Percentiles rank a stretch among this genome's conserved stretches.
Conservation (phyloP, 352 stramenopile species). For the Globisporangium irregulare region DNA sequence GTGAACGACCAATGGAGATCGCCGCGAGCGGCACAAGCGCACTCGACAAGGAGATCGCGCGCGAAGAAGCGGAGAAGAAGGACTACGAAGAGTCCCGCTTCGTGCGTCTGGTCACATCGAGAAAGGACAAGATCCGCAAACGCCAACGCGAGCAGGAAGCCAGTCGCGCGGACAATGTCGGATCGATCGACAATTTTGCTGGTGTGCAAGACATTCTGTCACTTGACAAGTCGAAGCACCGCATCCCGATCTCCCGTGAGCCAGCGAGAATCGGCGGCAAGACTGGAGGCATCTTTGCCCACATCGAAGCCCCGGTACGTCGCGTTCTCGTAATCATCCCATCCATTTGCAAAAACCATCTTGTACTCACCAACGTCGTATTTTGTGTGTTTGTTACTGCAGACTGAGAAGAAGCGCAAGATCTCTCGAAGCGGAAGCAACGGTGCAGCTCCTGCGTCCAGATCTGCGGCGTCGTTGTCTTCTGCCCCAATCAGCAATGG, state of each 20-base stretch:
- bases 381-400: neutral
- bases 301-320: slow-evolving; percentile 62
- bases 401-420: slow-evolving; percentile 73
- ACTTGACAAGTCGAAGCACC: slow-evolving; percentile 71
- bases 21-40: slow-evolving; percentile 53
- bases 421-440: slow-evolving; percentile 16
- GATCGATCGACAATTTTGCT: slow-evolving; percentile 86
- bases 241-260: slow-evolving; percentile 45
- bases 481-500: slow-evolving; percentile 5
- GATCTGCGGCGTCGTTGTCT: slow-evolving; percentile 4
- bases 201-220: slow-evolving; percentile 76
- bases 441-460: slow-evolving; percentile 5
- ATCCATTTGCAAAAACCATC: neutral
- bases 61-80: slow-evolving; percentile 81
- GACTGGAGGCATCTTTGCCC: slow-evolving; percentile 81
- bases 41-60: slow-evolving; percentile 79
- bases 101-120: slow-evolving; percentile 80
- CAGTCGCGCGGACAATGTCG: slow-evolving; percentile 67
- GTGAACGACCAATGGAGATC: slow-evolving; percentile 74
- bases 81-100: slow-evolving; percentile 86
- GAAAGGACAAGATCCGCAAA: slow-evolving; percentile 88
- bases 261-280: slow-evolving; percentile 65
- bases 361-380: neutral
- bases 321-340: neutral
- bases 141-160: slow-evolving; percentile 79